Percentiles rank a stretch among this genome's conserved stretches.
phyloP scores from a whole-genome alignment of 2,329 filamentous ascomycete species.

The Acrocalymma vagum region DNA sequence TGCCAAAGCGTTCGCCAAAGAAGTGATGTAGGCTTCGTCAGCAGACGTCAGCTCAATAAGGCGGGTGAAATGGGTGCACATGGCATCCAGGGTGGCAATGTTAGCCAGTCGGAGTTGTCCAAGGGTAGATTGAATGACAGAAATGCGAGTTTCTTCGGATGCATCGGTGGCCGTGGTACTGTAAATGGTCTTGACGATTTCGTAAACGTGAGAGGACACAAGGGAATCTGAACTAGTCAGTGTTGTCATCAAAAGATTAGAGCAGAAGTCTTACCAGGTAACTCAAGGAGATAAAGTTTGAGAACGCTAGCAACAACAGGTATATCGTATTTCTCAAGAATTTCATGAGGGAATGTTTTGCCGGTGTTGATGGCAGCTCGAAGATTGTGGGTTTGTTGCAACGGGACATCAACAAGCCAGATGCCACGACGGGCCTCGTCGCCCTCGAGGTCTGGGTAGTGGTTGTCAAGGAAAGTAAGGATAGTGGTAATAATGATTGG shows the following conservation, averaged over 20 bases:
- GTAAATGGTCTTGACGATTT: constrained; percentile 98
- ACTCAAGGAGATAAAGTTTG: constrained; percentile 92
- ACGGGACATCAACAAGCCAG: constrained; percentile 92
- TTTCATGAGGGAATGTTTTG: constrained; percentile 77
- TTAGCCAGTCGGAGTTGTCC: constrained; percentile 95
- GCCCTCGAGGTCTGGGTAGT: constrained; percentile 96
- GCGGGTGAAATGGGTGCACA: constrained; percentile 97
- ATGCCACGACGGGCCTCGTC: constrained; percentile 92
- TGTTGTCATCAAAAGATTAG: constrained; percentile 3
- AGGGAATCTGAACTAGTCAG: constrained; percentile 76
- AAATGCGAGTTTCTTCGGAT: constrained; percentile 78
- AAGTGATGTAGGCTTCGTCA: constrained; percentile 82
- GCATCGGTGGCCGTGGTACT: constrained; percentile 75
- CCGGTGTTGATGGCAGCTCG: constrained; percentile 87
- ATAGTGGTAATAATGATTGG: constrained; percentile 92
- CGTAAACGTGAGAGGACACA: constrained; percentile 97
- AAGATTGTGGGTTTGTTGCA: constrained; percentile 84
- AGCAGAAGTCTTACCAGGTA: constrained; percentile 73
- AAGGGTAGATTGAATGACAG: constrained; percentile 93
- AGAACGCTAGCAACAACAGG: constrained; percentile 91
- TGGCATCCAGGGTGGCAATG: constrained; percentile 97
- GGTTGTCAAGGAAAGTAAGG: constrained; percentile 92
- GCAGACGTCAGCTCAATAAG: constrained; percentile 96
- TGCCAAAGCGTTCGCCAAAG: constrained; percentile 77
- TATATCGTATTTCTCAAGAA: constrained; percentile 88